phyloP scores from a whole-genome alignment of 2,329 filamentous ascomycete species.

The Teratosphaeriaceae sp. region DNA sequence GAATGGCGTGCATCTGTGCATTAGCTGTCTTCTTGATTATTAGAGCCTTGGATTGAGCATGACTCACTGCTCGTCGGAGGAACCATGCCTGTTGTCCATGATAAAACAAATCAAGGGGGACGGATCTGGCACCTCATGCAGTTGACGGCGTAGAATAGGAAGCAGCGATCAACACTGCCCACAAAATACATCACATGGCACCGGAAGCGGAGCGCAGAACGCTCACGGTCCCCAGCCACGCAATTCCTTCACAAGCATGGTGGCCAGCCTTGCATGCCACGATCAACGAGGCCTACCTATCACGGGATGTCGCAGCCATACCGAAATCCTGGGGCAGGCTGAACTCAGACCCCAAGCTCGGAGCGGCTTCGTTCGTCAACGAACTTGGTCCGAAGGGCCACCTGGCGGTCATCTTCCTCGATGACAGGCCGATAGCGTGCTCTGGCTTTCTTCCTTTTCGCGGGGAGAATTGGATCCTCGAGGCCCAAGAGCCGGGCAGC shows the following conservation, averaged over 20 bases:
- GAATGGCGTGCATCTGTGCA: too few species aligned
- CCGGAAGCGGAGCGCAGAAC: too few species aligned
- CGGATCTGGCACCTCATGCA: too few species aligned
- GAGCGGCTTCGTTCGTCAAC: slow-evolving; percentile 13
- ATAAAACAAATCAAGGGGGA: too few species aligned
- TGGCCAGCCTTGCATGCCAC: slow-evolving; percentile 16
- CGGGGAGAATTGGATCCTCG: slow-evolving; percentile 17
- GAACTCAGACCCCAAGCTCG: slow-evolving; percentile 8
- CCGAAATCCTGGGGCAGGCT: slow-evolving; percentile 20
- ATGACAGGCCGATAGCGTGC: slow-evolving; percentile 16
- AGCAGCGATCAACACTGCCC: background rate
- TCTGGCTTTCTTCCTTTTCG: slow-evolving; percentile 16
- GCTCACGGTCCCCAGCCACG: slow-evolving; percentile 9
- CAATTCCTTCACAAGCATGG: slow-evolving; percentile 15
- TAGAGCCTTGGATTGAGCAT: too few species aligned
- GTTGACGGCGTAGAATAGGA: too few species aligned
- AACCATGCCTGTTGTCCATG: too few species aligned
- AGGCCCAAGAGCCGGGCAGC: slow-evolving; percentile 5
- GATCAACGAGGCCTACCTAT: slow-evolving; percentile 15
- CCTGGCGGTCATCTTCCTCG: slow-evolving; percentile 12
- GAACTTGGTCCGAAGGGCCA: slow-evolving; percentile 16
- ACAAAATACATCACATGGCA: background rate
- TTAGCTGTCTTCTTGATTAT: too few species aligned
- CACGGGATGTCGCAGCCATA: slow-evolving; percentile 16
- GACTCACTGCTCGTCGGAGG: too few species aligned